Evolutionary conservation across 257 asterid species (phyloP), one percentile per base, ranked within the genome.

Genomic region (Verbena officinalis): DNA sequence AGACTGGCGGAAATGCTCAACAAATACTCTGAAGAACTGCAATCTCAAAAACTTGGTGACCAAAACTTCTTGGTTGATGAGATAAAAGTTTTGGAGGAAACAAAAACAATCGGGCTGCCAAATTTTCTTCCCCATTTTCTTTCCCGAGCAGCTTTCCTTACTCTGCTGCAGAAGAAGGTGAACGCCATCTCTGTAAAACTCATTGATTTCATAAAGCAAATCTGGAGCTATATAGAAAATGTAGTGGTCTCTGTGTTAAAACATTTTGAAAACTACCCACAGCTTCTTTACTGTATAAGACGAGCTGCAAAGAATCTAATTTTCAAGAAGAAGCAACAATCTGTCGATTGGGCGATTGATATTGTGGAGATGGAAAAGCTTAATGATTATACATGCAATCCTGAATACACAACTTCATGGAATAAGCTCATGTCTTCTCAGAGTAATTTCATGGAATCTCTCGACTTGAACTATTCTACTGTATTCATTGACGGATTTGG

Each of bases 331-430:
- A 39, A 38, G 68, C 36, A 51, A 11, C 45, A 59, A 8, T 69
- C 74, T 0, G 4, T 69, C 0, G 70, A 62, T 14, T 68, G 74
- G 75, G 69, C 62, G 15, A 53, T 2, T 1, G 66, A 67, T 4
- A 12, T 54, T 0, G 31, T 67, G 10, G 78, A 62, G 49, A 73
- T 74, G 78, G 78, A 74, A 70, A 68, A 63, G 42, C 55, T 43
- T 1, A 48, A 70, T 0, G 66, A 61, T 15, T 73, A 67, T 33
- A 73, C 78, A 0, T 67, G 66, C 31, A 54, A 61, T 16, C 71
- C 74, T 0, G 67, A 73, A 0, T 73, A 73, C 58, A 19, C 65
- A 0, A 14, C 71, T 1, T 4, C 19, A 2, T 68, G 71, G 70
- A 62, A 48, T 6, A 38, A 68, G 55, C 56, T 67, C 31, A 62